Evolutionary conservation across 1,284 basidiomycete species (phyloP).

Genomic region (Apiotrichum veenhuisii): DNA sequence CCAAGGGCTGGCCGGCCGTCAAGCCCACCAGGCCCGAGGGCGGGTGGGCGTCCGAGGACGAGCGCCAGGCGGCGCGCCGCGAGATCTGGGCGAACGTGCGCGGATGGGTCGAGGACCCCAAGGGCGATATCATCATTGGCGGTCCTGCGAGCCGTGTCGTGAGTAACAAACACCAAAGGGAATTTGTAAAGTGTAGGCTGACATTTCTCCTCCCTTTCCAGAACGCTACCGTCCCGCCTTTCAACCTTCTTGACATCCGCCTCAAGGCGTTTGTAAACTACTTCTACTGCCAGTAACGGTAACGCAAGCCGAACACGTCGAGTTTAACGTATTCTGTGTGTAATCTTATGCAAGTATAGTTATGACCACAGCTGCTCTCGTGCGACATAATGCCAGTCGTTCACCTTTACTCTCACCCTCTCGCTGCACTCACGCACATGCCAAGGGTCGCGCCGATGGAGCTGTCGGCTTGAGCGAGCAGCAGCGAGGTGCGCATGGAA

Average conservation of each 20-base stretch:
- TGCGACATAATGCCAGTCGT: no score
- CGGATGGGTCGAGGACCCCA: slow-evolving; percentile 71
- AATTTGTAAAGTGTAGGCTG: not conserved
- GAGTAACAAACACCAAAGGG: slow-evolving; percentile 51
- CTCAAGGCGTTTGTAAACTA: slow-evolving; percentile 66
- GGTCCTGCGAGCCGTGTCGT: slow-evolving; percentile 67
- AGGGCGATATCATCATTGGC: slow-evolving; percentile 60
- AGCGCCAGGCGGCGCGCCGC: slow-evolving; percentile 53
- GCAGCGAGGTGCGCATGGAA: no score
- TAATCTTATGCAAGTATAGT: no score
- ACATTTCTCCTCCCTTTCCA: no score
- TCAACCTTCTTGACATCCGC: slow-evolving; percentile 74
- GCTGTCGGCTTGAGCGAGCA: no score
- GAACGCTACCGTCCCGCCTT: slow-evolving; percentile 86
- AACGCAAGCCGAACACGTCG: no score
- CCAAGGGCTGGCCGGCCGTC: slow-evolving; percentile 35
- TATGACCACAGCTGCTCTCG: no score
- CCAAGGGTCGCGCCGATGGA: no score
- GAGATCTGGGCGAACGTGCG: slow-evolving; percentile 60
- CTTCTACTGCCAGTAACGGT: slow-evolving; percentile 63
- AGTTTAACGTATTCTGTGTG: no score
- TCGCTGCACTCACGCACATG: no score
- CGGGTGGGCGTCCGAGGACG: slow-evolving; percentile 34
- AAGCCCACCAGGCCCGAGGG: slow-evolving; percentile 22
- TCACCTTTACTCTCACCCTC: no score